Evolutionary conservation across 2,329 filamentous ascomycete genomes (phyloP), one percentile per base, ranked within the genome.

Genomic region (Lachnellula arida): DNA sequence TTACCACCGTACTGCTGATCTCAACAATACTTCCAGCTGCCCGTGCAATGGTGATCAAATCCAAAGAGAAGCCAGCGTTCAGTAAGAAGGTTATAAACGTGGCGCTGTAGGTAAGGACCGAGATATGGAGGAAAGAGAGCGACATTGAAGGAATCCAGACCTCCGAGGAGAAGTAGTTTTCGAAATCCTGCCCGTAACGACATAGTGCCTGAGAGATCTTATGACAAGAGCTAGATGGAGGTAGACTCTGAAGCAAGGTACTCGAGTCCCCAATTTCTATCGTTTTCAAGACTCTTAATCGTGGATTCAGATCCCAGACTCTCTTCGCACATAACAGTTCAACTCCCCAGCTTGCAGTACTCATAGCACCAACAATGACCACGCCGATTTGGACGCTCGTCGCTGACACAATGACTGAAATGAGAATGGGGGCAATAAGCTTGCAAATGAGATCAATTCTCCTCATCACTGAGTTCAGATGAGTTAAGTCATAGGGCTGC

Each of bases 371-470:
- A 5, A 78, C 77, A 17, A 73, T 72, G 54, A 77, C 60, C 3
- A 82, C 75, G 3, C 78, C 79, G 14, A 73, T 55, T 3, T 63
- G 69, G 0, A 75, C 73, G 6, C 70, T 69, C 14, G 77, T 70
- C 28, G 74, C 71, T 7, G 74, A 73, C 25, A 75, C 71, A 12
- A 81, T 61, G 6, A 76, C 51, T 0, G 79, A 78, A 22, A 81
- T 78, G 7, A 77, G 66, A 6, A 82, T 71, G 0, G 81, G 81
- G 0, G 77, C 76, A 32, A 80, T 56, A 14, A 83, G 74, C 64
- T 83, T 84, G 71, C 80, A 83, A 44, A 77, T 72, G 3, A 84
- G 72, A 60, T 84, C 81, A 57, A 84, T 82, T 7, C 79, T 72
- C 53, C 80, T 72, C 79, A 83, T 82, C 9, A 74, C 73, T 1